Percentiles rank a stretch among this genome's conserved stretches.
Evolutionary conservation across 768 basidiomycete species (phyloP).

Genomic region (Pleurotus ostreatus): DNA sequence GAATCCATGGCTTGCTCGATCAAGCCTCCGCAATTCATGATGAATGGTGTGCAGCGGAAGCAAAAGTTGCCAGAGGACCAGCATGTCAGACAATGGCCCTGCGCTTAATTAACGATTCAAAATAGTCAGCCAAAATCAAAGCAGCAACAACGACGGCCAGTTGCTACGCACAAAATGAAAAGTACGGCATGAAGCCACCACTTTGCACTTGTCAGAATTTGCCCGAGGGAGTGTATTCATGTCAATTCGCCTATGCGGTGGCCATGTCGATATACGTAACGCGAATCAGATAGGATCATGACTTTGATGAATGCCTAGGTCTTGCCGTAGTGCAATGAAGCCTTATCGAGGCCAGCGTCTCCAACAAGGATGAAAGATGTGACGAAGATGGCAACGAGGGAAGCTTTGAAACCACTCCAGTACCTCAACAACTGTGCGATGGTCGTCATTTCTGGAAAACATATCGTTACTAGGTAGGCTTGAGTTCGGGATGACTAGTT

Average conservation of each 20-base stretch:
- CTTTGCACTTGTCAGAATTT: neutral
- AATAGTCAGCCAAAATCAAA: too few species aligned
- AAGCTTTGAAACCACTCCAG: neutral
- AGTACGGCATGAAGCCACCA: neutral
- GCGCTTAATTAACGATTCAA: too few species aligned
- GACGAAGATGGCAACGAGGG: conserved; percentile 1
- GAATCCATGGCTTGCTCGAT: too few species aligned
- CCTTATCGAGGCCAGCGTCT: conserved; percentile 2
- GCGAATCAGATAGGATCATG: neutral
- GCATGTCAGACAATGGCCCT: too few species aligned
- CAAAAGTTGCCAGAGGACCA: too few species aligned
- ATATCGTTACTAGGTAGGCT: neutral
- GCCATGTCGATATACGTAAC: conserved; percentile 6
- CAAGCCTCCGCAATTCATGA: too few species aligned
- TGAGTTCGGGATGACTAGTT: neutral
- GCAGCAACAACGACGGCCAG: too few species aligned
- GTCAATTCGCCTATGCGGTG: neutral
- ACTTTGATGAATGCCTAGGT: neutral
- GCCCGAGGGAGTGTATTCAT: too few species aligned
- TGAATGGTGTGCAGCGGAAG: too few species aligned
- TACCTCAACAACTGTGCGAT: conserved; percentile 5
- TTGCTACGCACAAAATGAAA: neutral
- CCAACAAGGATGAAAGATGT: neutral
- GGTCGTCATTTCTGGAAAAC: conserved; percentile 4
- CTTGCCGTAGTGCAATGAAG: neutral